Evolutionary conservation across 768 basidiomycete species (phyloP).

Genomic region (Mycena crocata): DNA sequence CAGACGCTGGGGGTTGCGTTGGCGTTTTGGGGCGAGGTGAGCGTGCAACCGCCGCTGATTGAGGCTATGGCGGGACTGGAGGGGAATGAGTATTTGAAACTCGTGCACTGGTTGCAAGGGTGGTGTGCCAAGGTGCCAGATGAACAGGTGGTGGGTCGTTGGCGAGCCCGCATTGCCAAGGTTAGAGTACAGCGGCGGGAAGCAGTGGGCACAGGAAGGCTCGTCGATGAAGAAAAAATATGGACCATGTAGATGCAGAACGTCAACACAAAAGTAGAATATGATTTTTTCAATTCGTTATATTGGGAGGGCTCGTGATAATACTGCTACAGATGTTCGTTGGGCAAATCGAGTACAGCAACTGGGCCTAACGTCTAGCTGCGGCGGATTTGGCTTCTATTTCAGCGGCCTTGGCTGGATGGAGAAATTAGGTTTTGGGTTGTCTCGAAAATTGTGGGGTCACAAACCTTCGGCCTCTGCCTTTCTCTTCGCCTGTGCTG

Average conservation of each 20-base stretch:
- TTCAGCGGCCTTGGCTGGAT: slow-evolving; percentile 72
- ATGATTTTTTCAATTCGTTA: not conserved
- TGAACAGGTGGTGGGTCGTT: slow-evolving; percentile 48
- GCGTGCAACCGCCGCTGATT: slow-evolving; percentile 68
- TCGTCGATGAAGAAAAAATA: slow-evolving; percentile 17
- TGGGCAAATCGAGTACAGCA: not conserved
- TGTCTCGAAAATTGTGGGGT: not conserved
- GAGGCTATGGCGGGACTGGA: slow-evolving; percentile 54
- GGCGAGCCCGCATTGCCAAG: slow-evolving; percentile 44
- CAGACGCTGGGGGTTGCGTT: slow-evolving; percentile 71
- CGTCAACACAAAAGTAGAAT: not conserved
- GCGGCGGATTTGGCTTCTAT: slow-evolving; percentile 62
- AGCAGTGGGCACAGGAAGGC: slow-evolving; percentile 38
- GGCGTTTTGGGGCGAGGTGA: slow-evolving; percentile 80
- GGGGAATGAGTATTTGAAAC: slow-evolving; percentile 54
- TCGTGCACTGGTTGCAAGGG: slow-evolving; percentile 64
- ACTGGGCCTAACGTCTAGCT: slow-evolving; percentile 37
- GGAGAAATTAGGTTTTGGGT: not conserved
- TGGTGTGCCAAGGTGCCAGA: slow-evolving; percentile 63
- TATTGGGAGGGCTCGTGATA: not conserved
- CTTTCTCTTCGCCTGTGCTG: slow-evolving; percentile 86
- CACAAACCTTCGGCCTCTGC: slow-evolving; percentile 86
- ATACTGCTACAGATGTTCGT: slow-evolving; percentile 20
- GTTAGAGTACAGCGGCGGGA: slow-evolving; percentile 43
- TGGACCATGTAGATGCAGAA: slow-evolving; percentile 4